Percentiles rank a stretch among this genome's conserved stretches.
Evolutionary conservation across 208 protist genomes (phyloP).

Genomic region (Acanthamoeba royreba): DNA sequence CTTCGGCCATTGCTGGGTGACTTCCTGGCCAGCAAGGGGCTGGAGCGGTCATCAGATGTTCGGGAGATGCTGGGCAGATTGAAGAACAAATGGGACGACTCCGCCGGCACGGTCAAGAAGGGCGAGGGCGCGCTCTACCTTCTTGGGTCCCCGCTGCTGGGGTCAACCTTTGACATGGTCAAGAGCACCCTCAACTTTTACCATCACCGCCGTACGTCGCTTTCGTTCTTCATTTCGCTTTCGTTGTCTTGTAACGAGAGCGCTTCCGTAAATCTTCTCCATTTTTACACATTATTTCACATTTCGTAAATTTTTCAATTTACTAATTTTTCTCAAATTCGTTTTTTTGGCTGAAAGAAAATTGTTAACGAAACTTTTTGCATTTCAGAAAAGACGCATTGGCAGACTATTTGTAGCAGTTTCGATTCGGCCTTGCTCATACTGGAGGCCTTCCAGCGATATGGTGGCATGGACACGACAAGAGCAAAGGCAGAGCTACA

Average conservation of each 20-base stretch:
- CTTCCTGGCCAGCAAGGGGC: no score
- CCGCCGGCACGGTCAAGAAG: background rate
- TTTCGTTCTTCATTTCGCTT: background rate
- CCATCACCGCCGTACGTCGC: background rate
- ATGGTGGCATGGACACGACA: background rate
- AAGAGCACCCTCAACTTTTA: background rate
- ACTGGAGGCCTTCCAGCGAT: background rate
- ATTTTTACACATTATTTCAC: no score
- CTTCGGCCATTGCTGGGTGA: no score
- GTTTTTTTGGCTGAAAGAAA: background rate
- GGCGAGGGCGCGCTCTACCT: background rate
- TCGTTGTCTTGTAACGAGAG: background rate
- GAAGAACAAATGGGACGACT: background rate
- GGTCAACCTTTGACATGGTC: background rate
- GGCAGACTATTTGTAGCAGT: background rate
- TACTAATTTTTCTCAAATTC: no score
- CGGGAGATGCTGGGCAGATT: background rate
- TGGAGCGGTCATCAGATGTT: background rate
- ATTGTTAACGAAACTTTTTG: background rate
- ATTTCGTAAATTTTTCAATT: no score
- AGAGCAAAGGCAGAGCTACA: background rate
- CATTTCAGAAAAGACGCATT: background rate
- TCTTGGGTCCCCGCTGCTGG: background rate
- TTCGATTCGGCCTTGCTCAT: background rate
- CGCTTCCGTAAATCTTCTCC: no score